Percentiles rank a stretch among this genome's conserved stretches.
Evolutionary conservation across 1,284 basidiomycete genomes (phyloP).

Genomic region (Ganoderma multipileum): DNA sequence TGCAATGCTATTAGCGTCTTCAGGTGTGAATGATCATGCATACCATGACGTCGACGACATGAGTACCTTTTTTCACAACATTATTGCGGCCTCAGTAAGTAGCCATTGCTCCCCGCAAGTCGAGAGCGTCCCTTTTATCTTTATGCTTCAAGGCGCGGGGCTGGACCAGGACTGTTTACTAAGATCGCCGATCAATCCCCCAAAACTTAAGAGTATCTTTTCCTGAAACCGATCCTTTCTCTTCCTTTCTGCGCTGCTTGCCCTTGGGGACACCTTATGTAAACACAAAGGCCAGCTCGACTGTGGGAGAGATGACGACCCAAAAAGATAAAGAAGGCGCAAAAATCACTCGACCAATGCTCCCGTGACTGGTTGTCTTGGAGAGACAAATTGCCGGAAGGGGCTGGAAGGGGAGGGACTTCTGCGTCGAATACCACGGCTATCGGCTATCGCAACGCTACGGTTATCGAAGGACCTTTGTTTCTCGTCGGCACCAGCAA

Average conservation of each 20-base stretch:
- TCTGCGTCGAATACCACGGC: not conserved
- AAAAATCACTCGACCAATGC: not conserved
- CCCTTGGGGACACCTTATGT: not conserved
- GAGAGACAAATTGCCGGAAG: not conserved
- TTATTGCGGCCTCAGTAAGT: not conserved
- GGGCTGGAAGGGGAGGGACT: not conserved
- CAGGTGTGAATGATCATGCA: not conserved
- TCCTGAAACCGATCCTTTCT: conserved; percentile 1
- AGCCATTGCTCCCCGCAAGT: not conserved
- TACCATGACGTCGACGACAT: not conserved
- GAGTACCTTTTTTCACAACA: not conserved
- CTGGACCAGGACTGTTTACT: not conserved
- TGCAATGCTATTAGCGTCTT: not conserved
- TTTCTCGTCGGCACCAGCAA: not conserved
- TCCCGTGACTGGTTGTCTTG: conserved; percentile 3
- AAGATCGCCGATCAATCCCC: not conserved
- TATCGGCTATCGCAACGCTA: not conserved
- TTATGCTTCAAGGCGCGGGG: not conserved
- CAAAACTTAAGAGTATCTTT: not conserved
- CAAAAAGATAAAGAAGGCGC: not conserved
- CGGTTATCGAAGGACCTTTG: not conserved
- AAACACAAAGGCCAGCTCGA: not conserved
- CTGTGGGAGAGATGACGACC: not conserved
- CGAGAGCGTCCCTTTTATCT: not conserved
- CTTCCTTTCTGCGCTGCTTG: not conserved